Conservation (phyloP, 805 yeast genomes). For the Blastobotrys mokoenaii region DNA sequence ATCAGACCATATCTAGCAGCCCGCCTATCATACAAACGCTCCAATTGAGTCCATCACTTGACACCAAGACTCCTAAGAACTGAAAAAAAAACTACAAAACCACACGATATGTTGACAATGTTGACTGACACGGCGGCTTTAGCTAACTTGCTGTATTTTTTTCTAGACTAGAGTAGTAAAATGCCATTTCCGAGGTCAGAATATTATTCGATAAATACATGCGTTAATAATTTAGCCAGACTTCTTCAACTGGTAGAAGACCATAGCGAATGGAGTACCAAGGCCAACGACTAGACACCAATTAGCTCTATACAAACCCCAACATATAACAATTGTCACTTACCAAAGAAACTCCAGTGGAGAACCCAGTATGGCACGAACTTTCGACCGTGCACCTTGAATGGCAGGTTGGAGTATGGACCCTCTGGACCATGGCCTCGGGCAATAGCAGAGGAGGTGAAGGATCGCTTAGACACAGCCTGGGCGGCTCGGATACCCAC, state of each 20-base stretch:
- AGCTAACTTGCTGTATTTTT: too few relatives aligned
- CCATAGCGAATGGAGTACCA: constrained; percentile 70
- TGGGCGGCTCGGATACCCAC: constrained; percentile 13
- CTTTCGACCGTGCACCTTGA: constrained; percentile 88
- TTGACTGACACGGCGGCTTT: too few relatives aligned
- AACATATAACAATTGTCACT: constrained; percentile 15
- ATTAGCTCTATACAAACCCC: constrained; percentile 22
- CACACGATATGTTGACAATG: too few relatives aligned
- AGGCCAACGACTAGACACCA: constrained; percentile 41
- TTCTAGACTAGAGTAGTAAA: not conserved
- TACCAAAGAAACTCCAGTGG: constrained; percentile 70
- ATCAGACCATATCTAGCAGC: too few relatives aligned
- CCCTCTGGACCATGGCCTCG: constrained; percentile 62
- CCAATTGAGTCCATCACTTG: too few relatives aligned
- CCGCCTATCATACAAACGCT: too few relatives aligned
- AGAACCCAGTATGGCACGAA: constrained; percentile 70
- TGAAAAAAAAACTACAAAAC: too few relatives aligned
- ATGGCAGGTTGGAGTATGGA: constrained; percentile 86
- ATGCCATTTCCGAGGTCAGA: not conserved
- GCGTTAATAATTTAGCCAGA: constrained; percentile 39
- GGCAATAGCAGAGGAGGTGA: constrained; percentile 30
- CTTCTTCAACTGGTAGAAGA: constrained; percentile 79
- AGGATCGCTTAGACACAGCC: constrained; percentile 22
- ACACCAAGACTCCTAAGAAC: too few relatives aligned
- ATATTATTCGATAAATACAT: not conserved